Evolutionary conservation across 2,329 filamentous ascomycete species (phyloP), one percentile per base, ranked within the genome.

Genomic region (Ustulina deusta): DNA sequence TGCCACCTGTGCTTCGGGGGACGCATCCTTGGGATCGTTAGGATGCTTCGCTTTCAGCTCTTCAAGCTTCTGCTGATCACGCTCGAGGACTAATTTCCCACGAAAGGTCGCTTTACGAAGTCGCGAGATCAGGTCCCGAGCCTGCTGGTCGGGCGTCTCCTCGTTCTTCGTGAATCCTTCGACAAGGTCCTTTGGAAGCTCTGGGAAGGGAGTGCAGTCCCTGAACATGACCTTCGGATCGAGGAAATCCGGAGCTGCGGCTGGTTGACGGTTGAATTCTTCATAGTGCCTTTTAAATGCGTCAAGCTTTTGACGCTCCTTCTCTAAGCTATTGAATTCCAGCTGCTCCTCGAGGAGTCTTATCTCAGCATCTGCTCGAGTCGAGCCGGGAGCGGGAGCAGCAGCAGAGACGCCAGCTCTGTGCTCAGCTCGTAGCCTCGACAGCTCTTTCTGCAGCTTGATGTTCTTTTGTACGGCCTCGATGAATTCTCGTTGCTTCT

Each of bases 101-200:
- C 85, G 83, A 36, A 91, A 76, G 3, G 89, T 84, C 0, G 85
- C 84, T 74, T 86, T 89, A 71, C 90, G 87, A 6, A 91, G 77
- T 32, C 83, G 81, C 34, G 83, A 81, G 46, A 87, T 78, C 4
- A 87, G 81, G 0, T 78, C 80, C 55, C 82, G 79, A 1, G 90
- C 74, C 42, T 85, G 83, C 1, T 78, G 76, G 15, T 80, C 79
- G 5, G 78, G 71, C 6, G 76, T 70, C 29, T 76, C 78, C 44
- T 79, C 78, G 58, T 85, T 82, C 34, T 80, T 77, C 6, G 82
- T 80, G 46, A 89, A 81, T 22, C 84, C 82, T 65, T 84, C 82
- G 57, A 88, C 78, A 1, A 89, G 80, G 20, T 84, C 83, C 63
- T 79, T 79, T 1, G 87, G 87, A n/a, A 89, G 80, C 10, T 79